Base-by-base conservation (phyloP, 2,329 filamentous ascomycete species). In the Volutella citrinella region DNA sequence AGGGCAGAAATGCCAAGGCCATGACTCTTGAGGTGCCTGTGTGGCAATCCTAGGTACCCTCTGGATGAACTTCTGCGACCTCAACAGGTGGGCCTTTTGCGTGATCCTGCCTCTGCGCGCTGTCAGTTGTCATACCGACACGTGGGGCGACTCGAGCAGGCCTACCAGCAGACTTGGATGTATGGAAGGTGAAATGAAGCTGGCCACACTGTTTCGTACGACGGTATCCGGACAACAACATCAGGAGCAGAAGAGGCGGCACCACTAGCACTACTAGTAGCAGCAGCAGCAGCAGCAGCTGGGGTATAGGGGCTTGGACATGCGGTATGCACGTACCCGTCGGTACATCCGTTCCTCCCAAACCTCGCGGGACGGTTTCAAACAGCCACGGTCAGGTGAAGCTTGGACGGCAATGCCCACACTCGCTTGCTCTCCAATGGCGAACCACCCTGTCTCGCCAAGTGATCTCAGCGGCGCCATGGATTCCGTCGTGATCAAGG, bases 321-420 rank as follows among this genome's bases (percentile, higher is more conserved):
- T 49, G 45, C 38, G 34, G 27, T 25, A 54, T 54, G 51, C 51
- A 54, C 41, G 39, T 34, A 52, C 25, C 50, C 51, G 50, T 32
- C 32, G 42, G 48, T 43, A 38, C 48, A 40, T 46, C 43, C 42
- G 28, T 41, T 40, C 36, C 37, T 36, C 39, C 36, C 40, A 45
- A 40, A 42, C 36, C 35, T 36, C 37, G 36, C 45, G 45, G 46
- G 40, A 45, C 44, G 35, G 34, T 29, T 41, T 42, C 30, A 36
- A 32, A 36, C 39, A 43, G 45, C 32, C 20, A 22, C 20, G 20
- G n/a, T n/a, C n/a, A n/a, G n/a, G n/a, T n/a, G n/a, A n/a, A n/a
- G n/a, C 30, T 21, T 35, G 28, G 27, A 36, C 19, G 20, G 15
- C 12, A 14, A 20, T 24, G 30, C 11, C 33, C 16, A 36, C 25